A percentile compares a stretch with the other conserved stretches of the same genome.
Conservation (phyloP, 148 eudicot species). For the Simmondsia chinensis region DNA sequence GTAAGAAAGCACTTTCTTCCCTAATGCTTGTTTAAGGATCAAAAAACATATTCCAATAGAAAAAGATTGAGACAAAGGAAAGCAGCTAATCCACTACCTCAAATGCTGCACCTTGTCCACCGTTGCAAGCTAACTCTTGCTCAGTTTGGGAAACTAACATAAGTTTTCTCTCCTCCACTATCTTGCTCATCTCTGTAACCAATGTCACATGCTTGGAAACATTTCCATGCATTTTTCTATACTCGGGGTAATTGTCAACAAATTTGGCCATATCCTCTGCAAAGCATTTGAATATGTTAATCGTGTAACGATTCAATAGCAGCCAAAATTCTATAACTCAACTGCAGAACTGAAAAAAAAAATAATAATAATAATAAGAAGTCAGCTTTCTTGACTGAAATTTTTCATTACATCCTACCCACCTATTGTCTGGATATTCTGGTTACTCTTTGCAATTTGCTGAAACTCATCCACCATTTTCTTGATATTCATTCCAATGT, state of each 20-base stretch:
- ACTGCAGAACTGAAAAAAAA: neutral
- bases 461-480: conserved; percentile 96
- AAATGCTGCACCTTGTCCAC: conserved; percentile 97
- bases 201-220: conserved; percentile 94
- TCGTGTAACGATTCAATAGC: neutral
- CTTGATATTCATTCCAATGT: conserved; percentile 94
- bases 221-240: conserved; percentile 92
- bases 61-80: neutral
- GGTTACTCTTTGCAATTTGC: conserved; percentile 92
- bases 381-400: neutral
- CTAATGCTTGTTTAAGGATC: neutral
- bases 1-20: neutral
- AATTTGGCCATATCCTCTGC: conserved; percentile 99
- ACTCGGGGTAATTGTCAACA: conserved; percentile 97
- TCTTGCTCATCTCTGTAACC: conserved; percentile 98
- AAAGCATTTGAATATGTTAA: conserved; percentile 11
- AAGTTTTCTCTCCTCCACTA: conserved; percentile 93
- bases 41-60: neutral
- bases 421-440: conserved; percentile 95
- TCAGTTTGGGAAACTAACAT: conserved; percentile 95
- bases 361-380: neutral
- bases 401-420: conserved; percentile 15
- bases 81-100: conserved; percentile 45
- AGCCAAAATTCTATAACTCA: neutral
- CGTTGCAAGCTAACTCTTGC: conserved; percentile 98